phyloP scores from a whole-genome alignment of 2,329 filamentous ascomycete species.

The Penicillium thymicola region DNA sequence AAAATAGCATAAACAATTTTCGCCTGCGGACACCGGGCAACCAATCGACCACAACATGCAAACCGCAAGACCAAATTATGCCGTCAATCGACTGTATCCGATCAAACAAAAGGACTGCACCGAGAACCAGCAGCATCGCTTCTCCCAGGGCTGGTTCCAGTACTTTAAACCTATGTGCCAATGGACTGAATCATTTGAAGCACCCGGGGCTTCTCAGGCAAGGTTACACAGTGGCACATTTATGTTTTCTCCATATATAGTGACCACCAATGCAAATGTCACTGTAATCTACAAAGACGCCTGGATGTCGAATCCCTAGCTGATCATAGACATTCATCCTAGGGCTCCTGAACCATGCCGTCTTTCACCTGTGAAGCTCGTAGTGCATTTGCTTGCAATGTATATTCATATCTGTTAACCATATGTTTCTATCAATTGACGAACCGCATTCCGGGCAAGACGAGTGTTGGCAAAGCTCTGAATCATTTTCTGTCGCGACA shows the following conservation, averaged over 20 bases:
- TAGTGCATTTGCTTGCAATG: neutral
- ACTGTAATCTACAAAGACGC: neutral
- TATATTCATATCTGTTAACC: conserved; percentile 6
- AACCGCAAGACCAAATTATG: neutral
- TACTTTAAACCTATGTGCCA: neutral
- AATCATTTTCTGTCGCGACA: conserved; percentile 22
- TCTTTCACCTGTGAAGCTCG: neutral
- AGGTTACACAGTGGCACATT: neutral
- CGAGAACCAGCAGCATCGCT: neutral
- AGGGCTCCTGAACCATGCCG: neutral
- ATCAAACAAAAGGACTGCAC: neutral
- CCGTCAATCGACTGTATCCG: neutral
- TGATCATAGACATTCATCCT: neutral
- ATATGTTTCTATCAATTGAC: conserved; percentile 13
- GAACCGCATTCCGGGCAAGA: conserved; percentile 8
- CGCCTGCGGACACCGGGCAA: neutral
- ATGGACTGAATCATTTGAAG: neutral
- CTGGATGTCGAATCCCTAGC: neutral
- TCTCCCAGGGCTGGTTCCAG: neutral
- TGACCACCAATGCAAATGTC: neutral
- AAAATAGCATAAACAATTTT: neutral
- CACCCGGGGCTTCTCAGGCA: neutral
- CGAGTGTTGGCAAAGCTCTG: conserved; percentile 7
- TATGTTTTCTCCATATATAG: neutral
- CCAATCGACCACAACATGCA: neutral